A percentile compares a stretch with the other conserved stretches of the same genome.
These are phyloP conservation scores for Fagopyrum homotropicum DNA, from an alignment of 148 eudicot species.

Conservation along the genomic window DNA sequence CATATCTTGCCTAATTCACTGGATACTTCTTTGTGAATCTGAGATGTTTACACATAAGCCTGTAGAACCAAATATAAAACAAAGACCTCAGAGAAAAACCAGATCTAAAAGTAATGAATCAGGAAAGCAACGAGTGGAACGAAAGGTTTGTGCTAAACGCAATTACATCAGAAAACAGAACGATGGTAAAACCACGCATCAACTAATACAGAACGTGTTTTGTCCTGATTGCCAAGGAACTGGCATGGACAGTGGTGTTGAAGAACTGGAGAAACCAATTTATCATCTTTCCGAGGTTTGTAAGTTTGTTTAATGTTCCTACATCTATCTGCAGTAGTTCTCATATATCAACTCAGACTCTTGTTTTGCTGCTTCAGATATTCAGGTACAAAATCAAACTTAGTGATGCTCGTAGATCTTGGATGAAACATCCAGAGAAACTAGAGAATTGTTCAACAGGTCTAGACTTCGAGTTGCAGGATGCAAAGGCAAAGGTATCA, in stretches of 20 bases:
- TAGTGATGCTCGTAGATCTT: slow-evolving; percentile 60
- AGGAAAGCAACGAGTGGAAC: slow-evolving; percentile 19
- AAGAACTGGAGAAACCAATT: slow-evolving; percentile 65
- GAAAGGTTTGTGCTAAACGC: slow-evolving; percentile 31
- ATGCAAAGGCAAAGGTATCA: slow-evolving; percentile 43
- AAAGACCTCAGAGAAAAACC: slow-evolving; percentile 31
- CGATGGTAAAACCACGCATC: slow-evolving; percentile 17
- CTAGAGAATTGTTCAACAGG: slow-evolving; percentile 81
- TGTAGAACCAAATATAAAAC: slow-evolving; percentile 31
- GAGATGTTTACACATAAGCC: slow-evolving; percentile 48
- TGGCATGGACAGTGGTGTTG: slow-evolving; percentile 47
- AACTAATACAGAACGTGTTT: slow-evolving; percentile 44
- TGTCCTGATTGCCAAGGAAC: slow-evolving; percentile 93
- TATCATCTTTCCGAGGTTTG: slow-evolving; percentile 69
- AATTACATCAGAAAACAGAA: slow-evolving; percentile 23
- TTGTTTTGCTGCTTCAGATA: slow-evolving; percentile 34
- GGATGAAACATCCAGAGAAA: slow-evolving; percentile 68
- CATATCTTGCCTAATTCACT: slow-evolving; percentile 82
- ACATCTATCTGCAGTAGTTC: background rate
- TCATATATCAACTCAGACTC: background rate
- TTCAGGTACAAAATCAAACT: slow-evolving; percentile 51
- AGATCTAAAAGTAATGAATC: slow-evolving; percentile 17
- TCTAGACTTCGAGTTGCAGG: slow-evolving; percentile 35
- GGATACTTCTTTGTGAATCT: slow-evolving; percentile 76
- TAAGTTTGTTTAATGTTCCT: slow-evolving; percentile 39